Percentiles rank a stretch among this genome's conserved stretches.
These are phyloP conservation scores for Micromonas commoda DNA, from an alignment of 139 green algal genomes.

Conservation along the genomic window DNA sequence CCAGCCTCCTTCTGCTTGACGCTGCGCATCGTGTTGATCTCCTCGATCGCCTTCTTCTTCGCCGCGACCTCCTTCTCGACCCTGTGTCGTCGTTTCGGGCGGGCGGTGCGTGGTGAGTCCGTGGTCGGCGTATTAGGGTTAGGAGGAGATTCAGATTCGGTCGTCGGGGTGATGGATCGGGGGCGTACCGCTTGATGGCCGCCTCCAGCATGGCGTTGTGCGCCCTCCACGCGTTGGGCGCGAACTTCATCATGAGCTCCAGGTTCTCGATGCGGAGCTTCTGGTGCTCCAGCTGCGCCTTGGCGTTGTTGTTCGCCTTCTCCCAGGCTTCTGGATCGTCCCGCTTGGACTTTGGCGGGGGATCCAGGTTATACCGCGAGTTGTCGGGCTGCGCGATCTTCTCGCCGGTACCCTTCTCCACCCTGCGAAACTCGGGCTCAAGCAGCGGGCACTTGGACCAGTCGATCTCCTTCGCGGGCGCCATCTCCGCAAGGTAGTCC, in stretches of 20 bases:
- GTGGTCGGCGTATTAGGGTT: too few relatives aligned
- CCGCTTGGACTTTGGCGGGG: not conserved
- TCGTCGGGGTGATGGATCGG: not conserved
- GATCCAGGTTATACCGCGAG: not conserved
- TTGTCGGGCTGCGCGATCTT: not conserved
- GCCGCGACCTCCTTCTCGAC: conserved; percentile 9
- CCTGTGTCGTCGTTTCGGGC: not conserved
- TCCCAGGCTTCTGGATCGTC: conserved; percentile 7
- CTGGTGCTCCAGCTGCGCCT: conserved; percentile 27
- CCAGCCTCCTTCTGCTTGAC: conserved; percentile 19
- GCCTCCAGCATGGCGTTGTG: conserved; percentile 29
- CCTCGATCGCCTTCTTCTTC: conserved; percentile 20
- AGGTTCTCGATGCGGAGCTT: conserved; percentile 30
- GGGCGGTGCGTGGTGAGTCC: too few relatives aligned
- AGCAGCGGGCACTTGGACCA: not conserved
- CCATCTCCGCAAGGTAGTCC: conserved; percentile 13
- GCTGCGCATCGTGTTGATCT: conserved; percentile 22
- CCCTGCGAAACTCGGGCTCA: not conserved
- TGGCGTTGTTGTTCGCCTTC: conserved; percentile 12
- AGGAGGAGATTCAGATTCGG: not conserved
- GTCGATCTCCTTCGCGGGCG: not conserved
- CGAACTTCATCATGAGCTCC: conserved; percentile 37
- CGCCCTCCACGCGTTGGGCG: conserved; percentile 31
- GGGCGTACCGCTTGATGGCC: not conserved
- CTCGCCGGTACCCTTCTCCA: not conserved